These are phyloP conservation scores for Teunomyces cretensis DNA, from an alignment of 805 yeast genomes.

Conservation along the genomic window DNA sequence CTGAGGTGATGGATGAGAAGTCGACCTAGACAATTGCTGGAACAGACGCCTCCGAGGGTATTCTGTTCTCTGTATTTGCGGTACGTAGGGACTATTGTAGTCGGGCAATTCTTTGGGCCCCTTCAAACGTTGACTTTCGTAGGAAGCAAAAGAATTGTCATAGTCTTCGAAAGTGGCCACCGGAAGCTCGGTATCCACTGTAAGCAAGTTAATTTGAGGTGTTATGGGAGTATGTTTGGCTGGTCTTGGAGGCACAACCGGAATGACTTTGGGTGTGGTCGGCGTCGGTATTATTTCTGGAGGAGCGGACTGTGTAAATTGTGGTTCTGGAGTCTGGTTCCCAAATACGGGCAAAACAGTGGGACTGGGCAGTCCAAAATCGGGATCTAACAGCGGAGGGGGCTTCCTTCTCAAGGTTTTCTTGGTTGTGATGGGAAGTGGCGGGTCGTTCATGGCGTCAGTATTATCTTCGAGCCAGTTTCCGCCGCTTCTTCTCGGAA, in stretches of 20 bases:
- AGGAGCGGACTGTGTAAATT: neutral
- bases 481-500: too few relatives aligned
- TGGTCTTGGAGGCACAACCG: constrained; percentile 1
- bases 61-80: neutral
- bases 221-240: neutral
- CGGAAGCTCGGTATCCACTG: neutral
- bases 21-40: constrained; percentile 11
- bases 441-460: neutral
- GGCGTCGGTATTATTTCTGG: neutral
- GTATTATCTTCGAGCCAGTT: neutral
- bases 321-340: neutral
- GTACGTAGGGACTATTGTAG: constrained; percentile 17
- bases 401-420: constrained; percentile 24
- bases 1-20: constrained; percentile 2
- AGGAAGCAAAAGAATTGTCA: constrained; percentile 24
- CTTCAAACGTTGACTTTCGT: constrained; percentile 37
- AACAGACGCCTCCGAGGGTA: constrained; percentile 8
- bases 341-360: neutral
- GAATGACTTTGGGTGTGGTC: too few relatives aligned
- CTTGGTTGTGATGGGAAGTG: constrained; percentile 1
- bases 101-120: constrained; percentile 42
- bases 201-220: neutral
- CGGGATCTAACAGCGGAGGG: constrained; percentile 17
- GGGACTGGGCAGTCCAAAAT: neutral
- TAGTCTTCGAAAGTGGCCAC: neutral